Evolutionary conservation across 208 protist species (phyloP).

Genomic region (Leishmania braziliensis): DNA sequence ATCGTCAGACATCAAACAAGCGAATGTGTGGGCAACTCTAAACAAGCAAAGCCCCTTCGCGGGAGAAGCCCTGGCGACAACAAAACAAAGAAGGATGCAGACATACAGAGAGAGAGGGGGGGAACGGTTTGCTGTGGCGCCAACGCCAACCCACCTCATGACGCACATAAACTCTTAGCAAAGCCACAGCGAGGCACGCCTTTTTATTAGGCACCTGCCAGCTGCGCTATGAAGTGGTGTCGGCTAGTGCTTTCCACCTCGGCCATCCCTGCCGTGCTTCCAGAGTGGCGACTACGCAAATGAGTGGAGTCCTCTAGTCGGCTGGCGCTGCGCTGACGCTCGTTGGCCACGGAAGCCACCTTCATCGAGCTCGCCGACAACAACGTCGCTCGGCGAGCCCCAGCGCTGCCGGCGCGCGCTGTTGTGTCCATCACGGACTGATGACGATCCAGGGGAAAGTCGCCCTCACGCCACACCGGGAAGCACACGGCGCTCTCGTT

Average conservation of each 20-base stretch:
- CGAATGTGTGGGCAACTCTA: no score
- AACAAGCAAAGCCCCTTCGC: no score
- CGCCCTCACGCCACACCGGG: conserved; percentile 70
- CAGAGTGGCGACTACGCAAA: conserved; percentile 3
- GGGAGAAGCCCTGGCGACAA: no score
- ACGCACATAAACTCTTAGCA: neutral
- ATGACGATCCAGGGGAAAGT: conserved; percentile 50
- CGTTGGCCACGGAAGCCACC: conserved; percentile 15
- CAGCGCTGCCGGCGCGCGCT: conserved; percentile 8
- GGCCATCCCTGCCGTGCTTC: conserved; percentile 8
- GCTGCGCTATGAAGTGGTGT: conserved; percentile 7
- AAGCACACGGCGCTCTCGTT: conserved; percentile 40
- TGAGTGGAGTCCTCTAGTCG: conserved; percentile 20
- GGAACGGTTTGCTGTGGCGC: neutral
- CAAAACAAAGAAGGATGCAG: neutral
- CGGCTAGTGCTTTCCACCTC: conserved; percentile 23
- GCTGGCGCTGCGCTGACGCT: conserved; percentile 20
- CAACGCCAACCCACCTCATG: neutral
- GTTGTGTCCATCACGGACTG: conserved; percentile 15
- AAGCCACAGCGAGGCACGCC: neutral
- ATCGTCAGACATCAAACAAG: no score
- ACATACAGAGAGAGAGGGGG: neutral
- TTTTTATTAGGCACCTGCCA: neutral
- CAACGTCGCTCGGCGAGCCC: conserved; percentile 20
- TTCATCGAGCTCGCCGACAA: conserved; percentile 8